Conservation (phyloP, 768 basidiomycete species). For the Serendipita vermifera region DNA sequence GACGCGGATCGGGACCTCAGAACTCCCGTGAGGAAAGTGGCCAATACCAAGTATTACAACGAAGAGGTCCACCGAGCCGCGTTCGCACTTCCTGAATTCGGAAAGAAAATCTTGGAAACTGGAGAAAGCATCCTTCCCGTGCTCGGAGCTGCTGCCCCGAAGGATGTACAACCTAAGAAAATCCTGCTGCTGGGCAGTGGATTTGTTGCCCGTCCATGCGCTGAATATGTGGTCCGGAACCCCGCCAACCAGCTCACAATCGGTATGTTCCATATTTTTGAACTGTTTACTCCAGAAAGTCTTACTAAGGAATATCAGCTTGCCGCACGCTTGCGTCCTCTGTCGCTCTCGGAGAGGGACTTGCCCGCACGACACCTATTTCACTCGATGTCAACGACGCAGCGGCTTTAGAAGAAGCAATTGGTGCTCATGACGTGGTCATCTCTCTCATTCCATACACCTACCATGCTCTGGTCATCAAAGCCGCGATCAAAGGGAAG, state of each 20-base stretch:
- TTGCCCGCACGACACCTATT: slow-evolving; percentile 58
- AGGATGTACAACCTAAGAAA: slow-evolving; percentile 41
- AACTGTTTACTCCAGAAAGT: background rate
- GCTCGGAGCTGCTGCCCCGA: slow-evolving; percentile 50
- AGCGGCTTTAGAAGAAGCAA: slow-evolving; percentile 59
- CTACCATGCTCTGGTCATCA: slow-evolving; percentile 78
- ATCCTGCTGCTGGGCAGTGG: slow-evolving; percentile 87
- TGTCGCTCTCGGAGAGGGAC: slow-evolving; percentile 47
- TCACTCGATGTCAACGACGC: slow-evolving; percentile 70
- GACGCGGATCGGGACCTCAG: slow-evolving; percentile 52
- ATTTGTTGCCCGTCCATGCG: slow-evolving; percentile 91
- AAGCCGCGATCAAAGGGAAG: slow-evolving; percentile 79
- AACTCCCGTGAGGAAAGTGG: slow-evolving; percentile 58
- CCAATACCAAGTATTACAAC: slow-evolving; percentile 74
- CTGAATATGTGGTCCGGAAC: slow-evolving; percentile 79
- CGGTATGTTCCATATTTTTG: slow-evolving; percentile 33
- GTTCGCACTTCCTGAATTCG: slow-evolving; percentile 91
- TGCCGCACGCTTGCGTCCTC: slow-evolving; percentile 80
- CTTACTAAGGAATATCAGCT: slow-evolving; percentile 30
- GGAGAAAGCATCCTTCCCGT: slow-evolving; percentile 55
- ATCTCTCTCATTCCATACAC: slow-evolving; percentile 96
- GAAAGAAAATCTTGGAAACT: slow-evolving; percentile 57
- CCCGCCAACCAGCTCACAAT: slow-evolving; percentile 75
- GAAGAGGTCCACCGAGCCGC: slow-evolving; percentile 63
- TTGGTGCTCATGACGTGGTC: slow-evolving; percentile 83